Percentiles rank a stretch among this genome's conserved stretches.
phyloP scores from a whole-genome alignment of 495 filamentous ascomycete genomes.

The Neurospora sp. region DNA sequence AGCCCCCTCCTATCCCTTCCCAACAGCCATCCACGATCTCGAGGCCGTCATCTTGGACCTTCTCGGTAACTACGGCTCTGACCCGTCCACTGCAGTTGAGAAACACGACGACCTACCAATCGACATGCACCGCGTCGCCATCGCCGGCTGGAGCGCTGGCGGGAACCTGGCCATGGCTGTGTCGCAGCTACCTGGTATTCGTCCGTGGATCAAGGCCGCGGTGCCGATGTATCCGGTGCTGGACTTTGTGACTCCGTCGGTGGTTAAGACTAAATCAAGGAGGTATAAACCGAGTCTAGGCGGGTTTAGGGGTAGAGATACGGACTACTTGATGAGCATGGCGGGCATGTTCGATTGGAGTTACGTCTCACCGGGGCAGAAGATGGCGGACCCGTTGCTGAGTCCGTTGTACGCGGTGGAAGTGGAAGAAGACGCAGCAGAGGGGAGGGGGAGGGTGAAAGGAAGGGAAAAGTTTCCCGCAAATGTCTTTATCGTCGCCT shows the following conservation, averaged over 20 bases:
- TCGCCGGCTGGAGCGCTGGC: constrained; percentile 28
- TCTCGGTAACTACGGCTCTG: constrained; percentile 6
- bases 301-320: constrained; percentile 15
- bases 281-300: constrained; percentile 24
- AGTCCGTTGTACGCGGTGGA: constrained; percentile 17
- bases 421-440: neutral
- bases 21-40: constrained; percentile 20
- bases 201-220: constrained; percentile 17
- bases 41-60: constrained; percentile 20
- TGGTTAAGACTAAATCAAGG: constrained; percentile 13
- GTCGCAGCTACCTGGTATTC: constrained; percentile 18
- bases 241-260: constrained; percentile 12
- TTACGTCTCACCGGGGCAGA: constrained; percentile 17
- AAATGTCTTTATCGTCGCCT: constrained; percentile 38
- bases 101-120: constrained; percentile 15
- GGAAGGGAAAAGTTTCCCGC: constrained; percentile 17
- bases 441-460: neutral
- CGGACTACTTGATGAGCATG: constrained; percentile 16
- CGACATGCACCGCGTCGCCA: constrained; percentile 22
- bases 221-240: constrained; percentile 26
- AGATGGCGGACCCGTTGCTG: constrained; percentile 19
- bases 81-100: neutral
- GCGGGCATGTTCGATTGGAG: constrained; percentile 22
- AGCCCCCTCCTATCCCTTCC: constrained; percentile 24
- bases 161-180: constrained; percentile 25